A percentile compares a stretch with the other conserved stretches of the same genome.
These are phyloP conservation scores for Pleurotus tuoliensis DNA, from an alignment of 768 basidiomycete genomes.

Conservation along the genomic window DNA sequence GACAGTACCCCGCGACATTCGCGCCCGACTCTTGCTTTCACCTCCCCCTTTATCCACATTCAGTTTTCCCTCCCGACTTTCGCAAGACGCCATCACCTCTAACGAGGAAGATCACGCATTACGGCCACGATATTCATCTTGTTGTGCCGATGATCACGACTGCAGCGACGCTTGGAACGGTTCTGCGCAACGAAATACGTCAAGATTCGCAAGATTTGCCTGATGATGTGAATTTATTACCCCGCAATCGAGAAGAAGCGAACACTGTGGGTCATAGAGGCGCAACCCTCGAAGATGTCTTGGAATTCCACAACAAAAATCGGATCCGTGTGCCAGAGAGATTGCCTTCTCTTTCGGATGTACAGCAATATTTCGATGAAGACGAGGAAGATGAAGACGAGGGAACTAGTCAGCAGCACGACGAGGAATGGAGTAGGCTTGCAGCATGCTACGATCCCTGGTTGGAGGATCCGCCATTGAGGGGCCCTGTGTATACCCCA, in stretches of 20 bases:
- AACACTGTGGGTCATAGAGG: slow-evolving; percentile 21
- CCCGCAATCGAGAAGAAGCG: slow-evolving; percentile 31
- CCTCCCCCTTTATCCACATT: slow-evolving; percentile 31
- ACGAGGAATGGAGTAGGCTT: slow-evolving; percentile 46
- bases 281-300: slow-evolving; percentile 37
- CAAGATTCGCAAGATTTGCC: slow-evolving; percentile 26
- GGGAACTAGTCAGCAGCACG: slow-evolving; percentile 25
- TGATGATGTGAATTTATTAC: slow-evolving; percentile 18
- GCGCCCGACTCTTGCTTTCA: slow-evolving; percentile 41
- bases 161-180: slow-evolving; percentile 34
- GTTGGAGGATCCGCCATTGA: slow-evolving; percentile 29
- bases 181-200: slow-evolving; percentile 31
- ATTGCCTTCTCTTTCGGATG: slow-evolving; percentile 9
- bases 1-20: slow-evolving; percentile 38
- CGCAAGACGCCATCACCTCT: slow-evolving; percentile 30
- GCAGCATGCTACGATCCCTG: slow-evolving; percentile 38
- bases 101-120: slow-evolving; percentile 32
- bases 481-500: slow-evolving; percentile 36
- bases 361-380: slow-evolving; percentile 1
- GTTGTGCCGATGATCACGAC: slow-evolving; percentile 36
- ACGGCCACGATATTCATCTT: slow-evolving; percentile 34
- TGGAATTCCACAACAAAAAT: slow-evolving; percentile 31
- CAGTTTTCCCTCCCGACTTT: slow-evolving; percentile 15
- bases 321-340: slow-evolving; percentile 28
- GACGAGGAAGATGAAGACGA: slow-evolving; percentile 14